Conservation (phyloP, 495 filamentous ascomycete species). For the Hypoxylon crocopeplum region DNA sequence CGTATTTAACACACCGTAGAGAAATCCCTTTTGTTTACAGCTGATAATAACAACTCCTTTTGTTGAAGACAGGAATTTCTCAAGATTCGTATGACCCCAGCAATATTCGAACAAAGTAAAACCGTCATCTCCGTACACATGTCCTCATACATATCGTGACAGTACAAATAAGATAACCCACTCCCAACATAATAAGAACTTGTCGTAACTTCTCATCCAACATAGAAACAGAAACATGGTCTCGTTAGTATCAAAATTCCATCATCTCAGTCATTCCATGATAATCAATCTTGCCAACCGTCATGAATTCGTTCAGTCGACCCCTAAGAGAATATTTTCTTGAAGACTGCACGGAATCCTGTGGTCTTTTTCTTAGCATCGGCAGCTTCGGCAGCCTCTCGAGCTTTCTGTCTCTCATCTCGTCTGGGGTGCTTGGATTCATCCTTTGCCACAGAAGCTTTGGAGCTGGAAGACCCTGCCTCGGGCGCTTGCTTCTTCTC, state of each 20-base stretch:
- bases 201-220: background rate
- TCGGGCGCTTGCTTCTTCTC: constrained; percentile 15
- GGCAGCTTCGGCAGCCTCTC: constrained; percentile 19
- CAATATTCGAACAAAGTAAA: too few species aligned
- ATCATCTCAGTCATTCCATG: too few species aligned
- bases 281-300: too few species aligned
- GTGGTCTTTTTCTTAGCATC: constrained; percentile 21
- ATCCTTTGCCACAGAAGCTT: constrained; percentile 10
- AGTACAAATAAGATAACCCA: constrained; percentile 20
- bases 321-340: constrained; percentile 33
- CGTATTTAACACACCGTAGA: background rate
- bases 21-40: too few species aligned
- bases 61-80: too few species aligned
- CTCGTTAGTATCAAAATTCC: constrained; percentile 12
- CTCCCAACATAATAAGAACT: too few species aligned
- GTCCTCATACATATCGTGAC: constrained; percentile 27
- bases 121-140: constrained; percentile 24
- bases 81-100: too few species aligned
- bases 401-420: constrained; percentile 29
- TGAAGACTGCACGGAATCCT: constrained; percentile 22
- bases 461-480: constrained; percentile 18
- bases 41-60: too few species aligned
- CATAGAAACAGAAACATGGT: too few species aligned
- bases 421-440: constrained; percentile 11
- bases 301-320: too few species aligned